Base-by-base conservation (phyloP, 2,329 filamentous ascomycete genomes). In the Calonectria pseudoreteaudii region DNA sequence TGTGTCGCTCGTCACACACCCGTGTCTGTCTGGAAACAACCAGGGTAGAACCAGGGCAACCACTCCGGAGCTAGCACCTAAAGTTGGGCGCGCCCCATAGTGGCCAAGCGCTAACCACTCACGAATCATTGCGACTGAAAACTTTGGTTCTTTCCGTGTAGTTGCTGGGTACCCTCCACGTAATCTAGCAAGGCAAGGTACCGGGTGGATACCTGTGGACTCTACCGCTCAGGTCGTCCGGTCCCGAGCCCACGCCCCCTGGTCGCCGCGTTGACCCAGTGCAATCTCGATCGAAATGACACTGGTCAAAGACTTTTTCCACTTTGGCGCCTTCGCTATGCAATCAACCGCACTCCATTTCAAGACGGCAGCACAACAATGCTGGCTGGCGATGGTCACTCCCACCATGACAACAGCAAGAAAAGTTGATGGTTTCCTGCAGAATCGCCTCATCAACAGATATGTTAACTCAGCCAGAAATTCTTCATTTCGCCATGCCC, bases 251-350 rank as follows among this genome's bases (percentile, higher is more conserved):
- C n/a, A 60, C 41, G 8, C 34, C 56, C 53, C 56, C 56, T 60
- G 56, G 14, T 1, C 56, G 56, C 34, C 56, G 56, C 56, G 56
- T 60, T 60, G 34, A 60, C 56, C 50, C 62, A 67, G 53, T 68
- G 47, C 56, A 50, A 52, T 73, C 50, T 58, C 20, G 41, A 23
- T 41, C 20, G 18, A 66, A 66, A 69, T 64, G 70, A 58, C 56
- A 65, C 70, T 66, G 70, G 50, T 18, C 44, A 44, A 8, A 34
- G 41, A 41, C 38, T 71, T 71, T 71, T 64, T 67, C 52, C 31
- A 67, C 53, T 65, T 53, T 38, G n/a, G 34, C 14, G 23, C 34
- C 23, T 34, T 60, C 30, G 56, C 28, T 26, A 20, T 20, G 56
- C 31, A 60, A 4, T 41, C 56, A 28, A 16, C 13, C 3, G 14